Base-by-base conservation (phyloP, 2,329 filamentous ascomycete genomes). In the Aspergillus fumigatus region DNA sequence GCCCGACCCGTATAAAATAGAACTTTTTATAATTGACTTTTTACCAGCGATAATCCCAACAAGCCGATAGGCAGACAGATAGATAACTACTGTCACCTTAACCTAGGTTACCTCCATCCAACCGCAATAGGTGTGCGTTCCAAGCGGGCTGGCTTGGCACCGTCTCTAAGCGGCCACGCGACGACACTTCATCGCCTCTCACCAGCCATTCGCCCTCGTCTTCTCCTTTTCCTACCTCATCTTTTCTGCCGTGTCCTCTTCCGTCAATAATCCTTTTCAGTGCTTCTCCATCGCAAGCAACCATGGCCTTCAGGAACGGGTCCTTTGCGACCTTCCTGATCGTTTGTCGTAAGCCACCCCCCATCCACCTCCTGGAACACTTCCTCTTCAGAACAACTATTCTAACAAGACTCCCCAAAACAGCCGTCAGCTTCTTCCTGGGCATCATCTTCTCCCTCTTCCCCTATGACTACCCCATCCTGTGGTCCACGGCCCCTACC, bases 251-350 rank as follows among this genome's bases (percentile, higher is more conserved):
- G 27, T n/a, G 9, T 25, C 38, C 9, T 27, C 43, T 21, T 49
- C 26, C 40, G 19, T 45, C 47, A 49, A 27, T 49, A 10, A 21
- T 48, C 21, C 51, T 54, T 49, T 29, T 52, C 43, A 43, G 49
- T 27, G 17, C 48, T n/a, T 27, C 41, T 25, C 38, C 21, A 38
- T 38, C 32, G 32, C 32, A 38, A 38, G 32, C 25, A 55, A 58
- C 21, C 38, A 77, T 76, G 74, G 69, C 71, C 48, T 67, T 73
- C 57, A 67, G 67, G 57, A 72, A 66, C 50, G 79, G 80, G 68
- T 91, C 91, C 51, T 99, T 99, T 74, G 92, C 92, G 75, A 97
- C 94, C 49, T 97, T 96, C 73, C 88, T 99, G 76, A 97, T 99
- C 72, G 88, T 97, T 65, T 92, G 91, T 64, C 92, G 93, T 97